Percentiles rank a stretch among this genome's conserved stretches.
Conservation (phyloP, 306 rosid genomes). For the Mucuna pruriens region DNA sequence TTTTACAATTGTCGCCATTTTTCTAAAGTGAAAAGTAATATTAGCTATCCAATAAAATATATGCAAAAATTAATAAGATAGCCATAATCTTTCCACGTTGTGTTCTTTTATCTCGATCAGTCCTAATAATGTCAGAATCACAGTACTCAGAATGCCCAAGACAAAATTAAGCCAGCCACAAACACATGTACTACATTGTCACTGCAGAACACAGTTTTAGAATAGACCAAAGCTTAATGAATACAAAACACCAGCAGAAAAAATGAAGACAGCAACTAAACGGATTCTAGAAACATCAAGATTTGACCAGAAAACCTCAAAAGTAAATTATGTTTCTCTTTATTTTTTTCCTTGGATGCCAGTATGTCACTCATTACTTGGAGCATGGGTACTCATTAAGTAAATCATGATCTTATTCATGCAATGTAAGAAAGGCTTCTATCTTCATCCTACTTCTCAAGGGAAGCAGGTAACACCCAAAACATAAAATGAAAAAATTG, state of each 20-base stretch:
- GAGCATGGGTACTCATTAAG: not conserved
- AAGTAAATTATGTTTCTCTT: too few relatives aligned
- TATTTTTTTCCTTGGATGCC: not conserved
- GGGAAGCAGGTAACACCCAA: not conserved
- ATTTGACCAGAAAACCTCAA: not conserved
- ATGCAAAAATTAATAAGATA: slow-evolving; percentile 1
- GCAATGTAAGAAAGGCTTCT: slow-evolving; percentile 8
- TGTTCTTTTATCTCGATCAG: not conserved
- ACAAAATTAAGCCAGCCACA: slow-evolving; percentile 17
- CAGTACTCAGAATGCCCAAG: slow-evolving; percentile 9
- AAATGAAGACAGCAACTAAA: not conserved
- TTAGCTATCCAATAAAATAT: not conserved
- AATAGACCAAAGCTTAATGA: not conserved
- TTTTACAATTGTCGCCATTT: slow-evolving; percentile 5
- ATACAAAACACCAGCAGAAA: not conserved
- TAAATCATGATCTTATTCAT: not conserved
- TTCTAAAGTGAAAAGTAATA: not conserved
- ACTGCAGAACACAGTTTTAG: slow-evolving; percentile 24
- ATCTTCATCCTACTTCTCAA: not conserved
- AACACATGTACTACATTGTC: not conserved
- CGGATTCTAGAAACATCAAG: not conserved
- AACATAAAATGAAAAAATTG: too few relatives aligned
- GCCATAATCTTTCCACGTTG: not conserved
- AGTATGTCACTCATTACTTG: not conserved
- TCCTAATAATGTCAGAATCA: slow-evolving; percentile 7